phyloP scores from a whole-genome alignment of 2,329 filamentous ascomycete genomes.

The Hypoxylon sp. region DNA sequence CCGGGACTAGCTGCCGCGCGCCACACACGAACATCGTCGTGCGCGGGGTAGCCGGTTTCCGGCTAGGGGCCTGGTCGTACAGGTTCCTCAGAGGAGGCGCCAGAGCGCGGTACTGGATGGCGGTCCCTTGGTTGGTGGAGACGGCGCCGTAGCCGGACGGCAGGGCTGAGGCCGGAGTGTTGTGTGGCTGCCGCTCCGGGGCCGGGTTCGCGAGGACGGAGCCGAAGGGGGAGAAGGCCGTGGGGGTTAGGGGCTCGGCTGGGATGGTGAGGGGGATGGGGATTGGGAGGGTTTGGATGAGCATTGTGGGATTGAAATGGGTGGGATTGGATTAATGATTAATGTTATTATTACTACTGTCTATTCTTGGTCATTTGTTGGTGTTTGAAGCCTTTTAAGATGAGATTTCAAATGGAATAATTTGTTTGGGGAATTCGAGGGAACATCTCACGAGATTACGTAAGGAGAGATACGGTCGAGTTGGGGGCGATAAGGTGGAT shows the following conservation, averaged over 20 bases:
- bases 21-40: slow-evolving; percentile 93
- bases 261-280: slow-evolving; percentile 61
- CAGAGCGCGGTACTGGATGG: slow-evolving; percentile 87
- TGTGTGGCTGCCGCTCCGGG: slow-evolving; percentile 65
- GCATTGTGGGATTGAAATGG: slow-evolving; percentile 46
- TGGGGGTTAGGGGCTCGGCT: slow-evolving; percentile 76
- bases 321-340: slow-evolving; percentile 3
- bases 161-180: slow-evolving; percentile 49
- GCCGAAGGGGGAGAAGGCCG: slow-evolving; percentile 83
- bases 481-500: slow-evolving; percentile 19
- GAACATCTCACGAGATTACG: slow-evolving; percentile 14
- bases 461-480: not conserved
- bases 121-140: slow-evolving; percentile 86
- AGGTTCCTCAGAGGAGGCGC: slow-evolving; percentile 80
- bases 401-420: not conserved
- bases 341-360: slow-evolving; percentile 4
- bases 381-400: not conserved
- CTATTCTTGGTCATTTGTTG: slow-evolving; percentile 1
- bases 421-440: slow-evolving; percentile 3
- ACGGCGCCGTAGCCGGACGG: slow-evolving; percentile 61
- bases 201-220: slow-evolving; percentile 84
- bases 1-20: slow-evolving; percentile 42
- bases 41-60: slow-evolving; percentile 69
- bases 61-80: slow-evolving; percentile 76
- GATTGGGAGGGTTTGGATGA: slow-evolving; percentile 49